A percentile compares a stretch with the other conserved stretches of the same genome.
These are phyloP conservation scores for Phytophthora macrochlamydospora DNA, from an alignment of 352 stramenopile genomes.

Conservation along the genomic window DNA sequence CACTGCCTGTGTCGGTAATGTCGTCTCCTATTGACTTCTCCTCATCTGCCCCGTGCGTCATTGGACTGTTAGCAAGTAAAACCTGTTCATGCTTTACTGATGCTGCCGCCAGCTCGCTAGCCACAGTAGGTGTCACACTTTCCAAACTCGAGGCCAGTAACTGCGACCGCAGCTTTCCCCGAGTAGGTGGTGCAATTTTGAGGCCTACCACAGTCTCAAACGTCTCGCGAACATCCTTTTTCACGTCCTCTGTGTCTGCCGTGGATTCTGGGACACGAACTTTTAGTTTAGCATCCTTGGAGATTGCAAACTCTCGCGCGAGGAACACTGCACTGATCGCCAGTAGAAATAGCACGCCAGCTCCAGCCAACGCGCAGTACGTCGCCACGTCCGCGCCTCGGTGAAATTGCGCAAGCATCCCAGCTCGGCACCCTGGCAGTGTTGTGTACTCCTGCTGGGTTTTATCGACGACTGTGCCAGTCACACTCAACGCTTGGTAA, in stretches of 20 bases:
- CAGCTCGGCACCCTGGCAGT: slow-evolving; percentile 51
- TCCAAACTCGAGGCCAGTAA: slow-evolving; percentile 62
- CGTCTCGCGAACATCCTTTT: slow-evolving; percentile 47
- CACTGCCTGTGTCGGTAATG: background rate
- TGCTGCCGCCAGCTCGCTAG: slow-evolving; percentile 43
- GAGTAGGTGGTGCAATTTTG: slow-evolving; percentile 68
- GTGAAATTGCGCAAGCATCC: slow-evolving; percentile 69
- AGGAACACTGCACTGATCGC: slow-evolving; percentile 53
- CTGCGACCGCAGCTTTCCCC: slow-evolving; percentile 70
- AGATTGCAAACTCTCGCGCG: slow-evolving; percentile 59
- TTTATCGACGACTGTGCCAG: slow-evolving; percentile 52
- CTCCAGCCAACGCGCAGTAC: slow-evolving; percentile 39
- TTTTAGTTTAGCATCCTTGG: slow-evolving; percentile 75
- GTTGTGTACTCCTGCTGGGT: slow-evolving; percentile 51
- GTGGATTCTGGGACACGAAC: slow-evolving; percentile 43
- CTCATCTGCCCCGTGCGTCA: background rate
- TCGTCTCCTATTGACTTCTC: background rate
- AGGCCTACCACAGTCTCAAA: slow-evolving; percentile 77
- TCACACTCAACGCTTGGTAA: slow-evolving; percentile 66
- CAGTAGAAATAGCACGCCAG: slow-evolving; percentile 49
- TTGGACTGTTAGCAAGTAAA: slow-evolving; percentile 1
- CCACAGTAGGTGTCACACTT: slow-evolving; percentile 54
- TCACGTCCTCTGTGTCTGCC: slow-evolving; percentile 12
- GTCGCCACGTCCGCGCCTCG: slow-evolving; percentile 41
- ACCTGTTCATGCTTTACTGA: slow-evolving; percentile 24